Evolutionary conservation across 176 grass and related monocot genomes (phyloP).

Genomic region (Luzula sylvatica): DNA sequence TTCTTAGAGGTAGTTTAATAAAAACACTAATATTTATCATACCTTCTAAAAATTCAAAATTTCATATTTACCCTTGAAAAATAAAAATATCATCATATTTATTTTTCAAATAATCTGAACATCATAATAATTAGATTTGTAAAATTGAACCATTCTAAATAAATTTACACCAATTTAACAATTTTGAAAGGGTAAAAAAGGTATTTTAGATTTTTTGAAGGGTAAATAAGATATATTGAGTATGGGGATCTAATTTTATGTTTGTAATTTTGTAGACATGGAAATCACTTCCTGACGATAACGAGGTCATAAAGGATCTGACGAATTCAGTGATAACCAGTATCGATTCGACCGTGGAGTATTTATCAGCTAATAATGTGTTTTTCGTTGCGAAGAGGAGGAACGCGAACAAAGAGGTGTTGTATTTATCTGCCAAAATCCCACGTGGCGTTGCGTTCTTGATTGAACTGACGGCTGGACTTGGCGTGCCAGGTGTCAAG

Average conservation of each 20-base stretch:
- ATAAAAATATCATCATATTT: no score
- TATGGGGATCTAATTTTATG: neutral
- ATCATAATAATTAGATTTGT: no score
- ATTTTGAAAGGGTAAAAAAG: no score
- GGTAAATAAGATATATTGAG: no score
- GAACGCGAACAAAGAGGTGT: conserved; percentile 75
- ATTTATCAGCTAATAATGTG: conserved; percentile 56
- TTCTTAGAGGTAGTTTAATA: conserved; percentile 95
- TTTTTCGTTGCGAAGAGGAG: conserved; percentile 91
- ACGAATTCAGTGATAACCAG: conserved; percentile 45
- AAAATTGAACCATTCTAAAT: no score
- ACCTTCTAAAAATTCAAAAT: neutral
- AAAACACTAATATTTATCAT: neutral
- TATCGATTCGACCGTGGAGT: conserved; percentile 66
- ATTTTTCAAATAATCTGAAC: no score
- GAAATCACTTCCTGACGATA: conserved; percentile 87
- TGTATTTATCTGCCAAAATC: conserved; percentile 54
- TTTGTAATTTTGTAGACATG: conserved; percentile 42
- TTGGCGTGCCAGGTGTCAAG: conserved; percentile 67
- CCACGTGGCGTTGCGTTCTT: conserved; percentile 66
- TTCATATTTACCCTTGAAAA: no score
- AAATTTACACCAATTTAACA: no score
- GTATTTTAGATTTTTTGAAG: no score
- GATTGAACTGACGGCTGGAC: conserved; percentile 60
- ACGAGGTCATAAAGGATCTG: conserved; percentile 70